Evolutionary conservation across 805 yeast species (phyloP).

Genomic region (Candida peoriensis): DNA sequence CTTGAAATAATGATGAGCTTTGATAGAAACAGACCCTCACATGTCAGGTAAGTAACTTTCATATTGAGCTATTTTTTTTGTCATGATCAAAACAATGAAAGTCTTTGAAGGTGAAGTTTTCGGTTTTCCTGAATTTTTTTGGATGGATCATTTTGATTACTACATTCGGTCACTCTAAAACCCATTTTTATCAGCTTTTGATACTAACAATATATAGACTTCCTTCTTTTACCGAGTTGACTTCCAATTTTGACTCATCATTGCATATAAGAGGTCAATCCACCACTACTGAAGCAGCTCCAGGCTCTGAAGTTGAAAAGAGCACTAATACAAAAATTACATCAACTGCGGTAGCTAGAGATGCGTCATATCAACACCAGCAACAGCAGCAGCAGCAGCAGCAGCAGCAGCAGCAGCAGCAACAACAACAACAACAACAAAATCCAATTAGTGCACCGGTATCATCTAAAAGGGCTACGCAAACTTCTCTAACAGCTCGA

Average conservation of each 20-base stretch:
- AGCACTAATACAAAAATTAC: not conserved
- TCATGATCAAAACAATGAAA: no score
- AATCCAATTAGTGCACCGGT: no score
- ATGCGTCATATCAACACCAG: not conserved
- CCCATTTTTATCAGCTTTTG: no score
- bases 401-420: not conserved
- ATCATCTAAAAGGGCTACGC: no score
- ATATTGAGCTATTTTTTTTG: no score
- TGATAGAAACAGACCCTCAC: constrained; percentile 5
- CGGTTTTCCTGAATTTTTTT: no score
- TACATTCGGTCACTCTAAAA: constrained; percentile 4
- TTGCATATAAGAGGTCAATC: not conserved
- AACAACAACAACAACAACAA: no score
- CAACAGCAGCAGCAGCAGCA: not conserved
- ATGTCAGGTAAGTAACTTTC: constrained; percentile 7
- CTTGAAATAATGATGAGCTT: constrained; percentile 9
- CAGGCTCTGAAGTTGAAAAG: not conserved
- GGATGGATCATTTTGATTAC: constrained; percentile 7
- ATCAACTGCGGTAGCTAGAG: not conserved
- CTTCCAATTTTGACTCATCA: constrained; percentile 13
- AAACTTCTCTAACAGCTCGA: not conserved
- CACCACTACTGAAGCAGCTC: constrained; percentile 1
- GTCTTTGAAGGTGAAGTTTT: no score
- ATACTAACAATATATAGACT: constrained; percentile 13
- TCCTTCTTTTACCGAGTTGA: constrained; percentile 22